Conservation (phyloP, 2,329 filamentous ascomycete genomes). For the Mollisiaceae sp. region DNA sequence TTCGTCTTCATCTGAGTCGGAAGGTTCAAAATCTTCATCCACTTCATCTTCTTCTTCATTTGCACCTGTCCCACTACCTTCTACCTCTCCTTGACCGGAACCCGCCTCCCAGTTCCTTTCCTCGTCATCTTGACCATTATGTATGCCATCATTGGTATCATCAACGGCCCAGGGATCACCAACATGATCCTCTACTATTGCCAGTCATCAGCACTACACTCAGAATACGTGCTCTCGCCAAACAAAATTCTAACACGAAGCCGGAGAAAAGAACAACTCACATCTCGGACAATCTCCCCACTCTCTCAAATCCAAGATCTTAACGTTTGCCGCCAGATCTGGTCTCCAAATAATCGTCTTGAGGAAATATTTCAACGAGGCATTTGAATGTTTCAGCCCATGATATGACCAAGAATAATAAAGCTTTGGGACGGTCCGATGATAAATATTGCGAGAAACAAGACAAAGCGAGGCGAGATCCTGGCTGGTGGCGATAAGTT, state of each 20-base stretch:
- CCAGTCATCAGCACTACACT: neutral
- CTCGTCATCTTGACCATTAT: neutral
- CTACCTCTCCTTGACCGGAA: too few species aligned
- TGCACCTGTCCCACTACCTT: neutral
- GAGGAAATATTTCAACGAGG: slow-evolving; percentile 17
- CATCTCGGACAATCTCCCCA: slow-evolving; percentile 17
- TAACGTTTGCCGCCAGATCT: slow-evolving; percentile 23
- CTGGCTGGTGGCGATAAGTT: slow-evolving; percentile 6
- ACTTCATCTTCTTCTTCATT: slow-evolving; percentile 6
- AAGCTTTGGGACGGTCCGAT: slow-evolving; percentile 18
- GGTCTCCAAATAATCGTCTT: slow-evolving; percentile 22
- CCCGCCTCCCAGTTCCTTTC: neutral
- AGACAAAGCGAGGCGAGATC: slow-evolving; percentile 19
- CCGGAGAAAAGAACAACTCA: neutral
- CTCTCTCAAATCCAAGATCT: slow-evolving; percentile 26
- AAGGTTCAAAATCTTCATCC: neutral
- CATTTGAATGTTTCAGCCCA: slow-evolving; percentile 17
- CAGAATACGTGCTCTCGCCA: neutral
- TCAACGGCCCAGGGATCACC: neutral
- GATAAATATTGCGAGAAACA: slow-evolving; percentile 17
- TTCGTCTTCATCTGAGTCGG: neutral
- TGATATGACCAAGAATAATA: slow-evolving; percentile 23
- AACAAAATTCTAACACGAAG: neutral
- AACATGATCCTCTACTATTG: slow-evolving; percentile 21
- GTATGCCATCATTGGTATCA: neutral